phyloP scores from a whole-genome alignment of 148 eudicot genomes.

The Rhododendron simsii region DNA sequence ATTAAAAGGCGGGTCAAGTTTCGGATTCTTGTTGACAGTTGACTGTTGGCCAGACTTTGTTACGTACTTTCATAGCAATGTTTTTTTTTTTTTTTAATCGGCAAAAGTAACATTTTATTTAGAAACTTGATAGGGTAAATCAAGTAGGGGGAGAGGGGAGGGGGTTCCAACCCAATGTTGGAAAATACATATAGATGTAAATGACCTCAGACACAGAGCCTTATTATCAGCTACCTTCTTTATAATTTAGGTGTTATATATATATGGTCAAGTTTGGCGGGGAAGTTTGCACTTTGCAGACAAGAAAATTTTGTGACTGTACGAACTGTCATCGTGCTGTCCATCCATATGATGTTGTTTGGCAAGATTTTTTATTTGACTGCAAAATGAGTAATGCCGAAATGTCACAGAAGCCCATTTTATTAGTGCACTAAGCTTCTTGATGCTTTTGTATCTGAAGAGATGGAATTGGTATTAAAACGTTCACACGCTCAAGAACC shows the following conservation, averaged over 20 bases:
- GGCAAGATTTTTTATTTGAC: background rate
- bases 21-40: slow-evolving; percentile 48
- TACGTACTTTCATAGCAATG: background rate
- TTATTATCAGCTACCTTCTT: background rate
- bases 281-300: background rate
- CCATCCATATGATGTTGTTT: background rate
- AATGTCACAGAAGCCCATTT: background rate
- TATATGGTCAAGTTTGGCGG: background rate
- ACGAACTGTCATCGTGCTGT: too few species aligned
- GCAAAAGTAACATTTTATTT: too few species aligned
- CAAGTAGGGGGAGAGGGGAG: too few species aligned
- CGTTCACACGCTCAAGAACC: background rate
- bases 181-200: background rate
- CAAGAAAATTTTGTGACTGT: background rate
- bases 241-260: background rate
- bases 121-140: too few species aligned
- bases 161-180: too few species aligned
- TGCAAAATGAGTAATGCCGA: background rate
- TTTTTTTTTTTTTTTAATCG: too few species aligned
- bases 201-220: background rate
- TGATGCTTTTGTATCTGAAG: background rate
- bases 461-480: background rate
- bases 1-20: slow-evolving; percentile 82
- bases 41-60: slow-evolving; percentile 9
- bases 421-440: background rate